Conservation (phyloP, 768 basidiomycete species). For the Tylopilus sp. region DNA sequence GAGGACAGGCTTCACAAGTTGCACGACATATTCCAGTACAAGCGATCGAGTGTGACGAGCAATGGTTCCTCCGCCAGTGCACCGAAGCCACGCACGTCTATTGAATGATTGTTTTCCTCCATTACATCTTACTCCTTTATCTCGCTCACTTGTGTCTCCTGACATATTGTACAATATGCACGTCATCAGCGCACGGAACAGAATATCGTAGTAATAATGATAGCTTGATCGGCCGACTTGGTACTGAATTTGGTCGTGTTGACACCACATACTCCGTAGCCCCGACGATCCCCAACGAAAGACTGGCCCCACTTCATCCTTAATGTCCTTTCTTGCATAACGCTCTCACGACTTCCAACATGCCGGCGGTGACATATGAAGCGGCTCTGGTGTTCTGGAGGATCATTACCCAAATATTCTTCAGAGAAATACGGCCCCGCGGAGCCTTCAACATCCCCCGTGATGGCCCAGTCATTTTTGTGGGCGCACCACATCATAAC, state of each 20-base stretch:
- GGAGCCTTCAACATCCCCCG: conserved; percentile 93
- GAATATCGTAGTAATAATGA: conserved; percentile 24
- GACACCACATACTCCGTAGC: conserved; percentile 2
- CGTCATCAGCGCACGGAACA: conserved; percentile 8
- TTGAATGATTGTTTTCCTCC: conserved; percentile 19
- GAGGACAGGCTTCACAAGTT: conserved; percentile 71
- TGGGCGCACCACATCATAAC: conserved; percentile 89
- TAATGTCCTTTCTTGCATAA: conserved; percentile 10
- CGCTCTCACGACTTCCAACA: conserved; percentile 7
- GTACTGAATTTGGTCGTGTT: conserved; percentile 27
- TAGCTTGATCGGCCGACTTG: not conserved
- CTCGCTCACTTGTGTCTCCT: conserved; percentile 13
- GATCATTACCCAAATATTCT: conserved; percentile 87
- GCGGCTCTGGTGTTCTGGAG: conserved; percentile 82
- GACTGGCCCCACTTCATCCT: not conserved
- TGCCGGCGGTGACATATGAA: conserved; percentile 52
- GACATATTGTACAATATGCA: conserved; percentile 31
- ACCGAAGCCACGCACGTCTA: conserved; percentile 11
- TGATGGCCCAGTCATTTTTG: conserved; percentile 89
- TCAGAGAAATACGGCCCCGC: conserved; percentile 90
- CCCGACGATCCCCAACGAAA: not conserved
- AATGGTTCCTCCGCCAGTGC: conserved; percentile 36
- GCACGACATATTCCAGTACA: conserved; percentile 81
- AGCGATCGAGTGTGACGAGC: conserved; percentile 58
- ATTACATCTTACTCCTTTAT: conserved; percentile 18